Percentiles rank a stretch among this genome's conserved stretches.
These are phyloP conservation scores for Kwoniella bestiolae DNA, from an alignment of 768 basidiomycete species.

Conservation along the genomic window DNA sequence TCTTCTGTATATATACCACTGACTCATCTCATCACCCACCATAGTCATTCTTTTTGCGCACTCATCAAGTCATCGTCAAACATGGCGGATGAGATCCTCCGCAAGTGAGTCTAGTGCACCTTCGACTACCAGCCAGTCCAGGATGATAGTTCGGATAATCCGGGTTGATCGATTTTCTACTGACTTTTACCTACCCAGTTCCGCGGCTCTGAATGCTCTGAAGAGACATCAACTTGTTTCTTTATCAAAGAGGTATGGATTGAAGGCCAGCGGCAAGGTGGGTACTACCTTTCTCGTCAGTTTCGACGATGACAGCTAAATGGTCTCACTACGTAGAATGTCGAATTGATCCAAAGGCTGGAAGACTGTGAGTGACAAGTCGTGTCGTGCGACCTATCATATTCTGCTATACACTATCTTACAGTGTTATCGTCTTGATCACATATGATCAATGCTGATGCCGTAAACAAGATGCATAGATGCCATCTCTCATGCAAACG, in stretches of 20 bases:
- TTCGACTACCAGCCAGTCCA: not conserved
- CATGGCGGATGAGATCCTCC: constrained; percentile 42
- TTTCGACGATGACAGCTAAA: not conserved
- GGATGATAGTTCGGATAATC: not conserved
- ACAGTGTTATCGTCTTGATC: no score
- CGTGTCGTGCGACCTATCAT: not conserved
- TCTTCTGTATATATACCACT: not conserved
- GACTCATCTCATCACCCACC: not conserved
- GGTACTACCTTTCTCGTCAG: no score
- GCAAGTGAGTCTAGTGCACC: constrained; percentile 33
- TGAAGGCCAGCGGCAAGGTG: constrained; percentile 51
- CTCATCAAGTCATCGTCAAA: no score
- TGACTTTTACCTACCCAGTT: constrained; percentile 15
- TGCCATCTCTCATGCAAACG: constrained; percentile 27
- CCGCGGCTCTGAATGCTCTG: constrained; percentile 46
- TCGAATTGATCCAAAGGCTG: constrained; percentile 40
- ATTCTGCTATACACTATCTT: no score
- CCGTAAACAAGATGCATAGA: constrained; percentile 10
- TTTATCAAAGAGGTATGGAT: constrained; percentile 47
- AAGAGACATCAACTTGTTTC: constrained; percentile 51
- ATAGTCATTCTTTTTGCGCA: not conserved
- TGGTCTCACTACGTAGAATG: constrained; percentile 33
- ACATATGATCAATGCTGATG: no score
- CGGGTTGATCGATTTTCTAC: constrained; percentile 9
- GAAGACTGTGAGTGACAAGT: constrained; percentile 38